phyloP scores from a whole-genome alignment of 352 stramenopile species.

The Salisapilia sapeloensis region DNA sequence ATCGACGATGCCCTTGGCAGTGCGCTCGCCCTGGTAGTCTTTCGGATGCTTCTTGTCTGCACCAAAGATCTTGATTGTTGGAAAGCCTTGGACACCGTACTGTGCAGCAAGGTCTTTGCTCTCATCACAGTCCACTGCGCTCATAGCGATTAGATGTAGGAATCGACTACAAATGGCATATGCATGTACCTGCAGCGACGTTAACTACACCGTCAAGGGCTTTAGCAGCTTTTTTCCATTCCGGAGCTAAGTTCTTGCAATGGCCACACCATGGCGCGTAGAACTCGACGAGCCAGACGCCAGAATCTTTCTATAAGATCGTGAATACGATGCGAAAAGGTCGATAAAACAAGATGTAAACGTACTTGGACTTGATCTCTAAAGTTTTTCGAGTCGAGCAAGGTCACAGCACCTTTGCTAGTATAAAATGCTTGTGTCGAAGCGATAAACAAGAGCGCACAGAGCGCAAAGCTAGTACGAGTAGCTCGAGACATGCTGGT shows the following conservation, averaged over 20 bases:
- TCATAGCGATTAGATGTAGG: not conserved
- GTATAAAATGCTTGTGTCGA: constrained; percentile 37
- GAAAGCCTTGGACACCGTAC: constrained; percentile 85
- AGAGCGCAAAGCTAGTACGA: too few relatives aligned
- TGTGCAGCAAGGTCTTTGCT: constrained; percentile 70
- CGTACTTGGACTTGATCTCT: constrained; percentile 37
- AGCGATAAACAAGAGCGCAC: too few relatives aligned
- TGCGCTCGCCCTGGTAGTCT: constrained; percentile 69
- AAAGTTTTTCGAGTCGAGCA: constrained; percentile 56
- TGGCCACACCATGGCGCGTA: constrained; percentile 92
- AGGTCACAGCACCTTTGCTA: constrained; percentile 39
- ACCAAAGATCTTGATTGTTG: constrained; percentile 89
- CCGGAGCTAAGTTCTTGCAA: constrained; percentile 85
- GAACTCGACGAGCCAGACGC: constrained; percentile 90
- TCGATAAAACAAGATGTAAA: not conserved
- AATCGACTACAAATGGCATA: not conserved
- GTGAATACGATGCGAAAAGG: not conserved
- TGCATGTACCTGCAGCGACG: constrained; percentile 42
- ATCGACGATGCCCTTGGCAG: constrained; percentile 70
- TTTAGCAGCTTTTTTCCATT: constrained; percentile 85
- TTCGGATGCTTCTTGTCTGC: constrained; percentile 60
- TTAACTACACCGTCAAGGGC: constrained; percentile 82
- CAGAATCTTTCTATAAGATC: constrained; percentile 26
- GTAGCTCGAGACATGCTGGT: too few relatives aligned
- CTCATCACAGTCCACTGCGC: constrained; percentile 52